Evolutionary conservation across 345 rosid genomes (phyloP).

Genomic region (Eucalyptus marginata): DNA sequence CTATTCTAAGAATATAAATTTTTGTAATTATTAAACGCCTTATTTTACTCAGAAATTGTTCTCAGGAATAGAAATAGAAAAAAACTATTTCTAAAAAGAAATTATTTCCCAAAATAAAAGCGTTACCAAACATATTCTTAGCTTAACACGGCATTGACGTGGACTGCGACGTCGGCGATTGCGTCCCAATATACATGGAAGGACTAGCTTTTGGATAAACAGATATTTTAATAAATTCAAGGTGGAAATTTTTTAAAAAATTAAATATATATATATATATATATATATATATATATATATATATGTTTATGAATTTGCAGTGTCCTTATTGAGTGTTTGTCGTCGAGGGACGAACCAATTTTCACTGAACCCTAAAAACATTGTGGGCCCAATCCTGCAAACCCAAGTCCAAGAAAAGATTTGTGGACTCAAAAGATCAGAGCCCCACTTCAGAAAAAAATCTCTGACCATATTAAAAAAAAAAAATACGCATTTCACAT

Average conservation of each 20-base stretch:
- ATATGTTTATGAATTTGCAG: background rate
- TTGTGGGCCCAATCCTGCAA: background rate
- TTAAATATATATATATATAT: too few relatives aligned
- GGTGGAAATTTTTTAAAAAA: too few relatives aligned
- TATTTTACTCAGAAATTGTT: too few relatives aligned
- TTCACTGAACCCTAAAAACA: background rate
- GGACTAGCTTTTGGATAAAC: background rate
- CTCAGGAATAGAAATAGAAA: too few relatives aligned
- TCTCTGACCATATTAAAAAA: background rate
- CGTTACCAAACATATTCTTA: too few relatives aligned
- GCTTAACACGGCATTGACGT: background rate
- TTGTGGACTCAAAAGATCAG: background rate
- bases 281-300: too few relatives aligned
- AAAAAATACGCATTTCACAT: background rate
- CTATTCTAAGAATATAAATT: too few relatives aligned
- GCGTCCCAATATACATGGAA: background rate
- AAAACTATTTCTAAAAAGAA: too few relatives aligned
- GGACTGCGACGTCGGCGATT: background rate
- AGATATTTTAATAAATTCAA: background rate
- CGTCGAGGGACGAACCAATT: background rate
- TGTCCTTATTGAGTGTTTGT: background rate
- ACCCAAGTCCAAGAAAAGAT: background rate
- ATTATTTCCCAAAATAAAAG: too few relatives aligned
- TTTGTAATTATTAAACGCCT: too few relatives aligned
- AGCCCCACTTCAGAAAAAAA: background rate